Base-by-base conservation (phyloP, 1,139 yeast species). In the Scheffersomyces quercinus region DNA sequence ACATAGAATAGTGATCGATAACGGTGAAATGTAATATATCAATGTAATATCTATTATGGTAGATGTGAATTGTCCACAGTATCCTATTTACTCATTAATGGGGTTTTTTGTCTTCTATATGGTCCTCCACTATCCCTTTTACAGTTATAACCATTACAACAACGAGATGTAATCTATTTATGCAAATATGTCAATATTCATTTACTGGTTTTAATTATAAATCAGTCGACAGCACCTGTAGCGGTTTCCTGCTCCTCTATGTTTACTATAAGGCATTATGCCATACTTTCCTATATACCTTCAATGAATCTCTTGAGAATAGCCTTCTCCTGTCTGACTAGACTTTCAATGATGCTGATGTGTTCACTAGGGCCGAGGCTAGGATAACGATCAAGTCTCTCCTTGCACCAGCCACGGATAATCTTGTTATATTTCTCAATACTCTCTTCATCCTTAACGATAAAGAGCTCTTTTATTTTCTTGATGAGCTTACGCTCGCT, bases 361-460 rank as follows among this genome's bases (percentile, higher is more conserved):
- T 50, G 41, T 1, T 39, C 33, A 13, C 53, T 51, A 4, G 30
- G 20, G 26, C 36, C 12, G 15, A 39, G 30, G 13, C 40, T 30
- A 32, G 46, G 43, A 38, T 58, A 59, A 38, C 51, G 35, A 5
- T 30, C 45, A 24, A 57, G 41, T 38, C 62, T 47, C 29, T 50
- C 50, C 12, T 12, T 12, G 15, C 58, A 54, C 64, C 64, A 60
- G 4, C 34, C 38, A 14, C 38, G 46, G 30, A 60, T 46, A 20
- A 54, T 29, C 5, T 32, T 42, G 31, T 48, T 40, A 31, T 50
- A 43, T 3, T 35, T 29, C 5, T 33, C 48, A 9, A 41, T 39
- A 8, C 41, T 35, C 6, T 46, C 26, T 10, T 39, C 40, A 9
- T 35, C 44, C 9, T 20, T 31, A 14, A 38, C 42, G 28, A 57